A percentile compares a stretch with the other conserved stretches of the same genome.
These are phyloP conservation scores for Uncinocarpus reesii DNA, from an alignment of 2,329 filamentous ascomycete genomes.

Conservation along the genomic window DNA sequence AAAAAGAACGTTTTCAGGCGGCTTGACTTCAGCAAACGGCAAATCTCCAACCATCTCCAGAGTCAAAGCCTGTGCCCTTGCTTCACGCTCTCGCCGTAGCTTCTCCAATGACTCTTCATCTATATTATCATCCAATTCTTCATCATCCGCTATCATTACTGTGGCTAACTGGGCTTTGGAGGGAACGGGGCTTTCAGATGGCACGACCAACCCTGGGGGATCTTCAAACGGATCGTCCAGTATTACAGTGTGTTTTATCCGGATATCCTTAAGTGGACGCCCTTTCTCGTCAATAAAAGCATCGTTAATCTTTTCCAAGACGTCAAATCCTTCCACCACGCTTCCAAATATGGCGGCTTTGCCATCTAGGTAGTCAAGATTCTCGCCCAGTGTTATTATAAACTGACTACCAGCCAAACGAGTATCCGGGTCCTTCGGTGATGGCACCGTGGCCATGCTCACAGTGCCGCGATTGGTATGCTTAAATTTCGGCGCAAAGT, in stretches of 20 bases:
- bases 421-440: conserved; percentile 64
- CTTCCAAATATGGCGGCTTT: conserved; percentile 93
- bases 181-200: conserved; percentile 68
- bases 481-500: conserved; percentile 77
- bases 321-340: conserved; percentile 92
- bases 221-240: conserved; percentile 89
- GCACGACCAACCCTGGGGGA: conserved; percentile 63
- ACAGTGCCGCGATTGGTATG: conserved; percentile 84
- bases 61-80: conserved; percentile 83
- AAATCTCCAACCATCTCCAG: conserved; percentile 97
- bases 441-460: conserved; percentile 88
- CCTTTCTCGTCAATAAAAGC: conserved; percentile 80
- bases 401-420: conserved; percentile 85
- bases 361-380: conserved; percentile 81
- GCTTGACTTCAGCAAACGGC: conserved; percentile 93
- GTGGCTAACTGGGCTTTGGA: conserved; percentile 79
- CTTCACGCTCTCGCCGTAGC: conserved; percentile 74
- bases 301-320: conserved; percentile 82
- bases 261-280: conserved; percentile 83
- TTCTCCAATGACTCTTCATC: conserved; percentile 74
- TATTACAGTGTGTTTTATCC: conserved; percentile 83
- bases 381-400: conserved; percentile 79
- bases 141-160: conserved; percentile 83
- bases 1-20: conserved; percentile 93
- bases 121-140: conserved; percentile 64